phyloP scores from a whole-genome alignment of 768 basidiomycete species.

The Suillus decipiens region DNA sequence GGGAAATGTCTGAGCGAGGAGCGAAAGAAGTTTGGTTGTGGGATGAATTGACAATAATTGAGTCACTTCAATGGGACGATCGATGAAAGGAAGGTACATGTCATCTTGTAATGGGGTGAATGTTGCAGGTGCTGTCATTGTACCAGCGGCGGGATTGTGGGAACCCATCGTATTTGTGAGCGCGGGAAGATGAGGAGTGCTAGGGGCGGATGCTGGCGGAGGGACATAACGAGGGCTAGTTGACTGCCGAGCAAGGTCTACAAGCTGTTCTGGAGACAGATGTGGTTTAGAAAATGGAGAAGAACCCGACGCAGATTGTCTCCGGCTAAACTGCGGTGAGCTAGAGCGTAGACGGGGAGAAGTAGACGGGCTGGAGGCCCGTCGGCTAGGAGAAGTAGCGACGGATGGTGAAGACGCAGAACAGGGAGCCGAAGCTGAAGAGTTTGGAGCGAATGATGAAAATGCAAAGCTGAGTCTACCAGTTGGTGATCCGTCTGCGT shows the following conservation, averaged over 20 bases:
- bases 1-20: conserved; percentile 72
- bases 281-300: conserved; percentile 45
- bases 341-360: conserved; percentile 52
- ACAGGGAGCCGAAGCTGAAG: conserved; percentile 21
- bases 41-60: conserved; percentile 65
- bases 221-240: conserved; percentile 41
- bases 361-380: conserved; percentile 34
- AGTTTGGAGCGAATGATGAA: conserved; percentile 52
- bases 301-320: conserved; percentile 34
- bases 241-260: conserved; percentile 69
- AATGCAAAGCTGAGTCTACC: conserved; percentile 63
- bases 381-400: conserved; percentile 34
- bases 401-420: conserved; percentile 25
- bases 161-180: conserved; percentile 12
- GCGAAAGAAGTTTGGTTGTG: conserved; percentile 68
- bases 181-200: conserved; percentile 17
- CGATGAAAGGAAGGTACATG: conserved; percentile 83
- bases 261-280: conserved; percentile 71
- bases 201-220: conserved; percentile 22
- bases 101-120: conserved; percentile 79
- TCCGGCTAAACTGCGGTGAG: conserved; percentile 38
- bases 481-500: conserved; percentile 21
- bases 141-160: neutral
- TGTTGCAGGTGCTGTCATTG: conserved; percentile 46
- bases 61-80: conserved; percentile 75